Evolutionary conservation across 2,329 filamentous ascomycete species (phyloP).

Genomic region (Fusarium denticulatum): DNA sequence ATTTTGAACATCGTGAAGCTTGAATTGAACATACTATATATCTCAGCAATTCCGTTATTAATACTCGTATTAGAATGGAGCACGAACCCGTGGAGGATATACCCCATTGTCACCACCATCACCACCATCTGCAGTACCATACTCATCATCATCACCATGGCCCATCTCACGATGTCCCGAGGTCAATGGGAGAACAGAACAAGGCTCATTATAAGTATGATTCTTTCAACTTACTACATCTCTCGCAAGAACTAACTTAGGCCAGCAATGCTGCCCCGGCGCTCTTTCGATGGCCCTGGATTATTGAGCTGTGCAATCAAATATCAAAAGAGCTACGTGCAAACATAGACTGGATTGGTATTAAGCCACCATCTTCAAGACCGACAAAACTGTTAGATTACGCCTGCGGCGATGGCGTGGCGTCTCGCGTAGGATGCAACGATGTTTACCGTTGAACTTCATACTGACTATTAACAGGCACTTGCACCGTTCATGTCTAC

Average conservation of each 20-base stretch:
- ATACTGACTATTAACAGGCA: conserved; percentile 40
- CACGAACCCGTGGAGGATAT: conserved; percentile 8
- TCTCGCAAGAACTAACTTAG: background rate
- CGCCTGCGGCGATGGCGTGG: conserved; percentile 46
- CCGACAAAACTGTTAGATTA: conserved; percentile 45
- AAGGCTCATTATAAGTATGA: conserved; percentile 43
- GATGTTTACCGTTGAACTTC: fast-evolving
- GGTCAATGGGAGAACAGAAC: conserved; percentile 38
- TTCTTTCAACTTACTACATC: fast-evolving
- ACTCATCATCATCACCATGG: conserved; percentile 38
- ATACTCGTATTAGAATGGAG: conserved; percentile 5
- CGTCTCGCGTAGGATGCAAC: conserved; percentile 39
- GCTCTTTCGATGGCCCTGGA: conserved; percentile 39
- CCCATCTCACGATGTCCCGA: conserved; percentile 14
- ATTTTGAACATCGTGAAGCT: background rate
- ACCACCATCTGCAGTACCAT: conserved; percentile 37
- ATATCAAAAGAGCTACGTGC: conserved; percentile 39
- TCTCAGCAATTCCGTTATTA: too few species aligned
- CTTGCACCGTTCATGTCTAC: conserved; percentile 44
- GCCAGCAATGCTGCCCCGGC: conserved; percentile 29
- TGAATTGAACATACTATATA: background rate
- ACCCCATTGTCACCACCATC: conserved; percentile 31
- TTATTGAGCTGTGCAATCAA: conserved; percentile 38
- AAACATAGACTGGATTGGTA: conserved; percentile 43
- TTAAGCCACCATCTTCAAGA: conserved; percentile 3